Percentiles rank a stretch among this genome's conserved stretches.
These are phyloP conservation scores for Pleurotus tuber-regium DNA, from an alignment of 768 basidiomycete genomes.

Conservation along the genomic window DNA sequence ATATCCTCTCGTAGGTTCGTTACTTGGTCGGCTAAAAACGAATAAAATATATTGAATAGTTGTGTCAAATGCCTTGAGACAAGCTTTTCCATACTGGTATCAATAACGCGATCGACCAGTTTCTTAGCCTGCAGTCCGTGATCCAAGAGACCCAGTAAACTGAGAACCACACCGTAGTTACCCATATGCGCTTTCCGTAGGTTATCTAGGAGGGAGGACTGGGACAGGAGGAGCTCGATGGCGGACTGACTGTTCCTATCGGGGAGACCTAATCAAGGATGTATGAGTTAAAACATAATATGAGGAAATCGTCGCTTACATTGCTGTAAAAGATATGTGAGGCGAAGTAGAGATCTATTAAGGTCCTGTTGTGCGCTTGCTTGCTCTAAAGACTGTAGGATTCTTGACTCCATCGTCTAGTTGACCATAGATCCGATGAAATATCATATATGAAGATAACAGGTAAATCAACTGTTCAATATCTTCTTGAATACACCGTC, in stretches of 20 bases:
- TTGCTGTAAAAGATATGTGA: constrained; percentile 81
- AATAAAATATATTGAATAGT: background rate
- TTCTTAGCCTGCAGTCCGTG: constrained; percentile 79
- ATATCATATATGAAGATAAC: no score
- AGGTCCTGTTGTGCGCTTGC: constrained; percentile 79
- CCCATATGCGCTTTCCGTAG: constrained; percentile 90
- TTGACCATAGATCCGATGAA: no score
- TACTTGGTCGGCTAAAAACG: constrained; percentile 76
- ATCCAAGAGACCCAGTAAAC: constrained; percentile 90
- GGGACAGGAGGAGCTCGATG: constrained; percentile 78
- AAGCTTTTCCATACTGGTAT: constrained; percentile 58
- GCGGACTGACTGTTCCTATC: constrained; percentile 71
- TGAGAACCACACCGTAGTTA: constrained; percentile 88
- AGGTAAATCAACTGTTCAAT: no score
- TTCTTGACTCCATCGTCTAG: constrained; percentile 57
- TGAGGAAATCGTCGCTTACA: constrained; percentile 36
- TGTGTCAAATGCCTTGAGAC: background rate
- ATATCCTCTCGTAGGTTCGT: constrained; percentile 91
- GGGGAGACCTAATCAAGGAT: constrained; percentile 50
- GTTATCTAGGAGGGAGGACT: constrained; percentile 79
- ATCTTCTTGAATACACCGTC: background rate
- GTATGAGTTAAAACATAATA: constrained; percentile 1
- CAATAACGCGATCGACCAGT: constrained; percentile 88
- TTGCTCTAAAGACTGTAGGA: constrained; percentile 67
- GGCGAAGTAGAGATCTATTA: constrained; percentile 68